Evolutionary conservation across 768 basidiomycete species (phyloP), one percentile per base, ranked within the genome.

Genomic region (Lactarius pseudohatsudake): DNA sequence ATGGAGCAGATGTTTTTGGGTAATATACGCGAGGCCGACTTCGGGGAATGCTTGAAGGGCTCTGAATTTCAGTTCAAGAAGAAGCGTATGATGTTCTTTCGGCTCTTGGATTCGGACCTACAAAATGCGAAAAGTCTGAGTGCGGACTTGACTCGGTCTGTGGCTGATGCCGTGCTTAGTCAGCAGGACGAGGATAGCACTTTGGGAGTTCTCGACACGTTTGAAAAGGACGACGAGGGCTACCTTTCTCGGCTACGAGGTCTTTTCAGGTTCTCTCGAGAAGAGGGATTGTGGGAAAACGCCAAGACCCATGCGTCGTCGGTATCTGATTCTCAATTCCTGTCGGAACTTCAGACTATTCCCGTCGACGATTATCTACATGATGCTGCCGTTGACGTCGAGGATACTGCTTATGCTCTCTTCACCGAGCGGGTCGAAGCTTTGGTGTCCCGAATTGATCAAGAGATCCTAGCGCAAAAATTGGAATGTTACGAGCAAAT

Each of bases 261-360:
- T 15, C 50, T 53, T 26, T 53, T 53, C 13, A 26, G 9, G 34
- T 18, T 30, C 13, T 32, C 26, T n/a, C n/a, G n/a, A 5, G 30
- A 61, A 34, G 41, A 32, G 30, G 64, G 65, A 2, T 32, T 62
- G n/a, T 55, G 58, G 38, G 26, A 53, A 26, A 53, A 22, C 4
- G 50, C 50, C 50, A 16, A 53, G 41, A 36, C 32, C 34, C 34
- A 18, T 30, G 63, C 56, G 0, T 8, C 0, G 9, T 11, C 11
- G 4, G 54, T 64, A 18, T 22, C 50, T 5, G 64, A 71, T 40
- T 13, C 20, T 5, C 38, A 13, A 1, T 71, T 71, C 41, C 53
- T 71, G 2, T 47, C 53, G 2, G 18, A 20, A 1, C 50, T 66
- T 9, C 13, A 34, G 11, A 26, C 58, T 13, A 41, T 65, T n/a